Evolutionary conservation across 768 basidiomycete species (phyloP).

Genomic region (Floccularia luteovirens): DNA sequence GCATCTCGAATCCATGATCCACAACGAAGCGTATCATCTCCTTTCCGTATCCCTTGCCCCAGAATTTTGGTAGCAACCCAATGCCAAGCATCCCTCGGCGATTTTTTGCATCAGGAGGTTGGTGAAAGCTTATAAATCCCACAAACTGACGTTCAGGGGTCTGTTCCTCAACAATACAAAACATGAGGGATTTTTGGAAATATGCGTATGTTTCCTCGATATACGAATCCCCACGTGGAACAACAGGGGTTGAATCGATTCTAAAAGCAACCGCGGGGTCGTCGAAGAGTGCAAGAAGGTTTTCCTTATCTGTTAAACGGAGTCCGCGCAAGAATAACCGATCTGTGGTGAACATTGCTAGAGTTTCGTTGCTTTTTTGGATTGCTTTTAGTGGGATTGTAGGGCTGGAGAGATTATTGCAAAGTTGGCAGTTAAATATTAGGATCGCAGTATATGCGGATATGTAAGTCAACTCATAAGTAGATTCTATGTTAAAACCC

Average conservation of each 20-base stretch:
- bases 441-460: too few species aligned
- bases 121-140: constrained; percentile 8
- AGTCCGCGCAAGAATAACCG: constrained; percentile 11
- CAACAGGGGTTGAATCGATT: constrained; percentile 10
- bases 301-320: constrained; percentile 6
- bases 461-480: too few species aligned
- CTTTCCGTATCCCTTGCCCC: constrained; percentile 32
- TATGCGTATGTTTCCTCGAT: constrained; percentile 8
- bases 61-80: constrained; percentile 16
- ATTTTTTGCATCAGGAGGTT: constrained; percentile 8
- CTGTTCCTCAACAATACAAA: constrained; percentile 9
- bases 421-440: too few species aligned
- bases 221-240: constrained; percentile 8
- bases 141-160: constrained; percentile 6
- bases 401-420: too few species aligned
- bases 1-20: constrained; percentile 29
- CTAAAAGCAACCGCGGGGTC: constrained; percentile 8
- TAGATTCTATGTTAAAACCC: too few species aligned
- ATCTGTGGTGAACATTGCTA: constrained; percentile 13
- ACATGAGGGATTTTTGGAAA: constrained; percentile 7
- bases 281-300: constrained; percentile 10
- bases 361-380: background rate
- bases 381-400: background rate
- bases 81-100: constrained; percentile 10
- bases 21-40: constrained; percentile 31